phyloP scores from a whole-genome alignment of 805 yeast species.

The Starmera caribaea region DNA sequence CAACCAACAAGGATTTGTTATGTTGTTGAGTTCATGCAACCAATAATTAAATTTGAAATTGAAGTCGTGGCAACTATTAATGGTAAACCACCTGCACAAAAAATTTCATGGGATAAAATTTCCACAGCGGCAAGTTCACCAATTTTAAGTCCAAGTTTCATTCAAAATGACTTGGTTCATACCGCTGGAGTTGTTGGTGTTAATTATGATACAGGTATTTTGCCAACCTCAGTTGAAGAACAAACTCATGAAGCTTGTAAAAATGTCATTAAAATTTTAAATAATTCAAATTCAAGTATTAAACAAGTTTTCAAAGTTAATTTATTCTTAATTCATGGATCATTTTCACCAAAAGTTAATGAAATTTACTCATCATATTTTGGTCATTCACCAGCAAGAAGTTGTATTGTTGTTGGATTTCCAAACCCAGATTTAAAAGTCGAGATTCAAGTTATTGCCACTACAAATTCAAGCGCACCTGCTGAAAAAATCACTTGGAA shows the following conservation, averaged over 20 bases:
- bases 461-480: not conserved
- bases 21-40: slow-evolving; percentile 20
- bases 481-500: not conserved
- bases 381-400: slow-evolving; percentile 36
- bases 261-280: slow-evolving; percentile 28
- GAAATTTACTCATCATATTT: slow-evolving; percentile 30
- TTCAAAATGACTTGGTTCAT: slow-evolving; percentile 24
- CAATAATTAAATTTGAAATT: not conserved
- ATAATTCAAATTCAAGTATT: slow-evolving; percentile 29
- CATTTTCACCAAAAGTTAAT: slow-evolving; percentile 29
- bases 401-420: slow-evolving; percentile 26
- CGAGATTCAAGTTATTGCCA: slow-evolving; percentile 36
- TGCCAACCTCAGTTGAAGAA: slow-evolving; percentile 28
- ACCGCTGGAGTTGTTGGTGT: slow-evolving; percentile 36
- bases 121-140: slow-evolving; percentile 4
- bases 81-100: slow-evolving; percentile 4
- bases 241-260: slow-evolving; percentile 34
- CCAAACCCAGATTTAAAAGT: slow-evolving; percentile 29
- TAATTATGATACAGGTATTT: slow-evolving; percentile 26
- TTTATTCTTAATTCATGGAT: slow-evolving; percentile 32
- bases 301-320: slow-evolving; percentile 34
- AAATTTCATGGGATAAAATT: slow-evolving; percentile 21
- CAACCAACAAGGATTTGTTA: slow-evolving; percentile 41
- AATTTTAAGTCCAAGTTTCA: slow-evolving; percentile 16
- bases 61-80: not conserved